Percentiles rank a stretch among this genome's conserved stretches.
These are phyloP conservation scores for Toxicodendron radicans DNA, from an alignment of 345 rosid species.

Conservation along the genomic window DNA sequence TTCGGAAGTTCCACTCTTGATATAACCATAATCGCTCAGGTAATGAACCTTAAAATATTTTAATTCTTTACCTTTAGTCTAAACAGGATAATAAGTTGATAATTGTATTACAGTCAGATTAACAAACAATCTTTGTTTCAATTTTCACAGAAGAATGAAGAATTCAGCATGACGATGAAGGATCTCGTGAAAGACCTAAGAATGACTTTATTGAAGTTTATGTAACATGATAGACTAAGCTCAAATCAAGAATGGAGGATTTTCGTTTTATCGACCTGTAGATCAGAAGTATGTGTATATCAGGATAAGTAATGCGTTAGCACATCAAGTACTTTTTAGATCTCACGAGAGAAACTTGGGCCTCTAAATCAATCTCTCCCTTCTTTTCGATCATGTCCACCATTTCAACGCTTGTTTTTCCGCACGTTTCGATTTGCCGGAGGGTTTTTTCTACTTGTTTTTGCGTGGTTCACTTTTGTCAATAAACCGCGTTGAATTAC, in stretches of 20 bases:
- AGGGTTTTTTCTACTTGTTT: constrained; percentile 1
- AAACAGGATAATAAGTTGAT: too few relatives aligned
- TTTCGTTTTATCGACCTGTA: neutral
- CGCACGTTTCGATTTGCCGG: constrained; percentile 4
- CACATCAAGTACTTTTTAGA: neutral
- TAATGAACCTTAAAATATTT: constrained; percentile 18
- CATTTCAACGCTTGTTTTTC: neutral
- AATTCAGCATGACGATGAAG: constrained; percentile 33
- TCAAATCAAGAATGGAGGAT: neutral
- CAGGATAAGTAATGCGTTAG: neutral
- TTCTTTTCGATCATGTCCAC: neutral
- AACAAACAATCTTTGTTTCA: neutral
- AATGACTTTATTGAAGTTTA: constrained; percentile 31
- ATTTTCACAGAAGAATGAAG: constrained; percentile 45
- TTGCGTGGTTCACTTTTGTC: neutral
- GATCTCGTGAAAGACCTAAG: constrained; percentile 53
- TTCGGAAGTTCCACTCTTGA: constrained; percentile 69
- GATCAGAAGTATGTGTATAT: neutral
- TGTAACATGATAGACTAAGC: constrained; percentile 9
- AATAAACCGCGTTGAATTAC: neutral
- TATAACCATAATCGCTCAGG: constrained; percentile 63
- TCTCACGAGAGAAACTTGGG: neutral
- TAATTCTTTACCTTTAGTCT: too few relatives aligned
- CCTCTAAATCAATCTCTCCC: neutral
- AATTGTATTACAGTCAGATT: neutral